These are phyloP conservation scores for Phytophthora aleatoria DNA, from an alignment of 352 stramenopile species.

Conservation along the genomic window DNA sequence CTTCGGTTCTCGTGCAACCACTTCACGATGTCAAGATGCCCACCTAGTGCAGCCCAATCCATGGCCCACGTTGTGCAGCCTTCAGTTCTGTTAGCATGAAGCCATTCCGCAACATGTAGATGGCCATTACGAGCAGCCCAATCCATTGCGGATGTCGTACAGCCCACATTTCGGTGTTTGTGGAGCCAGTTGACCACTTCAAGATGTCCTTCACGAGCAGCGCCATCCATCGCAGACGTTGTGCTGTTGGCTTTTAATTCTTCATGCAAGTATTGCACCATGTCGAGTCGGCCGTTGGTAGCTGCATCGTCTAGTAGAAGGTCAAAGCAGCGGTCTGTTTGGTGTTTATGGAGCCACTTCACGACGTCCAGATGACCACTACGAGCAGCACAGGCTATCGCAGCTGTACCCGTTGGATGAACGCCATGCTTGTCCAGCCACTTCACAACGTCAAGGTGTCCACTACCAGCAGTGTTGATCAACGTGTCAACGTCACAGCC, in stretches of 20 bases:
- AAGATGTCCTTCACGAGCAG: constrained; percentile 14
- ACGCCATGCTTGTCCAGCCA: constrained; percentile 19
- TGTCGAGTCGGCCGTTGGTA: constrained; percentile 6
- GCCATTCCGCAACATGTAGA: constrained; percentile 19
- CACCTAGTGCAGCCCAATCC: constrained; percentile 22
- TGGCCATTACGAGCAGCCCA: constrained; percentile 13
- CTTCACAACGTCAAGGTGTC: constrained; percentile 19
- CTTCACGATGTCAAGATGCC: constrained; percentile 18
- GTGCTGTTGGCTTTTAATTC: constrained; percentile 3
- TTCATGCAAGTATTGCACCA: constrained; percentile 16
- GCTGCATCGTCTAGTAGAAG: constrained; percentile 15
- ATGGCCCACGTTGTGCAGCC: constrained; percentile 26
- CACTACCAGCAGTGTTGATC: constrained; percentile 12
- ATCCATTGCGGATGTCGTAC: constrained; percentile 21
- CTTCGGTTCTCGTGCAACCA: constrained; percentile 28
- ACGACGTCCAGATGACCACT: constrained; percentile 22
- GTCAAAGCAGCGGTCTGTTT: neutral
- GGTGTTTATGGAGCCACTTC: constrained; percentile 16
- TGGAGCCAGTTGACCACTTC: constrained; percentile 29
- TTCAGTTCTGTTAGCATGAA: constrained; percentile 16
- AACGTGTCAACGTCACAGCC: constrained; percentile 17
- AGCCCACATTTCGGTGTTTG: constrained; percentile 17
- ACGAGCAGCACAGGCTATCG: constrained; percentile 18
- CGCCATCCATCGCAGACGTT: constrained; percentile 15
- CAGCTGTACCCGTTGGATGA: constrained; percentile 2